Evolutionary conservation across 192 early-diverging fungal species (phyloP).

Genomic region (Entomortierella chlamydospora): DNA sequence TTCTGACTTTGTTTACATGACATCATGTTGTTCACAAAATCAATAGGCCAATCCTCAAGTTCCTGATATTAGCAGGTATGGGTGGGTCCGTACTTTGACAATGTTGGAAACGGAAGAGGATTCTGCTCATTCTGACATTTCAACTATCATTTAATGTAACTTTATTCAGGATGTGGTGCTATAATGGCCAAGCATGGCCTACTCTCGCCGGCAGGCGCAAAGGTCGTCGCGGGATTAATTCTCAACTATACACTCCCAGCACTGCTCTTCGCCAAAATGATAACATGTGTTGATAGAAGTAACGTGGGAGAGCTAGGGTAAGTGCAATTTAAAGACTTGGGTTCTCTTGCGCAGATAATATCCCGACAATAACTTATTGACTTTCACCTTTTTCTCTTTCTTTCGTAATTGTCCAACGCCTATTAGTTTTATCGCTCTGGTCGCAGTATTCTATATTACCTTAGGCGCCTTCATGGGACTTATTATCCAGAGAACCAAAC

Average conservation of each 20-base stretch:
- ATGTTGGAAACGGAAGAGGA: neutral
- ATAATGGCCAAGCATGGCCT: slow-evolving; percentile 50
- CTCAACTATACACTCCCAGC: slow-evolving; percentile 48
- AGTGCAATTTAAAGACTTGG: neutral
- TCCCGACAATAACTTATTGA: neutral
- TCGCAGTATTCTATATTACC: slow-evolving; percentile 15
- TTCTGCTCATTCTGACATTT: neutral
- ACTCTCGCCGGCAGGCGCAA: slow-evolving; percentile 39
- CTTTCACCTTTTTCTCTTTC: neutral
- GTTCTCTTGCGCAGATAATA: neutral
- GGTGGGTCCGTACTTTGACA: neutral
- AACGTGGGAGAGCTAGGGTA: slow-evolving; percentile 37
- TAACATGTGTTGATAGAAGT: slow-evolving; percentile 24
- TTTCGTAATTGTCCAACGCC: too few relatives aligned
- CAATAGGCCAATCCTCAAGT: slow-evolving; percentile 49
- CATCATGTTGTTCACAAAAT: too few relatives aligned
- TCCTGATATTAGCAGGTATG: slow-evolving; percentile 42
- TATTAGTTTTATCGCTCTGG: slow-evolving; percentile 27
- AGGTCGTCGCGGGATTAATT: slow-evolving; percentile 41
- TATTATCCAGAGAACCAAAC: slow-evolving; percentile 25
- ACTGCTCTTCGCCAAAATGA: slow-evolving; percentile 49
- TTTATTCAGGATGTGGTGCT: slow-evolving; percentile 42
- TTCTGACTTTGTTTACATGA: neutral
- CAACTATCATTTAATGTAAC: neutral
- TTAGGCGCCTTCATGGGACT: slow-evolving; percentile 28